phyloP scores from a whole-genome alignment of 140 eudicot species.

The Stevia rebaudiana region DNA sequence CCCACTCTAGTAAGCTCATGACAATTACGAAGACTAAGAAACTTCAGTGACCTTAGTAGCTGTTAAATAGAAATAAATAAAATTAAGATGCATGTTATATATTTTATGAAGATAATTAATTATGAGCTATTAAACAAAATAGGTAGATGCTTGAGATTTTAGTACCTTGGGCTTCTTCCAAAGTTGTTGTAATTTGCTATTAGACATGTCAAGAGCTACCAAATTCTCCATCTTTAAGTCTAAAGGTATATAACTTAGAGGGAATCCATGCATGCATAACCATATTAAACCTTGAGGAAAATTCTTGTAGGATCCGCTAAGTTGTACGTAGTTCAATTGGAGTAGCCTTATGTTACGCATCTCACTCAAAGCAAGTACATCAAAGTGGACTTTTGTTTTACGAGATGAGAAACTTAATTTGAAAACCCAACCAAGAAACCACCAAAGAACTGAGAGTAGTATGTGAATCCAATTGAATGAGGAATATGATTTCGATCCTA shows the following conservation, averaged over 20 bases:
- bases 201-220: conserved; percentile 21
- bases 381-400: background rate
- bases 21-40: conserved; percentile 33
- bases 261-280: conserved; percentile 32
- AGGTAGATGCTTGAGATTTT: background rate
- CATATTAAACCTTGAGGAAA: conserved; percentile 30
- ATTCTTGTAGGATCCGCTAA: conserved; percentile 19
- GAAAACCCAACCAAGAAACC: background rate
- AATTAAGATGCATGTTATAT: background rate
- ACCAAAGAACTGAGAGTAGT: background rate
- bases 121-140: background rate
- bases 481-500: background rate
- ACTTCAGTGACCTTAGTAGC: conserved; percentile 25
- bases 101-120: background rate
- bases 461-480: background rate
- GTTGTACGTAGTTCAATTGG: conserved; percentile 24
- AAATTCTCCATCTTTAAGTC: conserved; percentile 14
- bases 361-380: conserved; percentile 5
- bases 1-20: conserved; percentile 15
- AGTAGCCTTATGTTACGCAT: conserved; percentile 29
- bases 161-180: conserved; percentile 20
- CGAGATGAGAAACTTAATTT: background rate
- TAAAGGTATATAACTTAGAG: conserved; percentile 20
- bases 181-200: background rate
- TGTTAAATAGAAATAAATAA: conserved; percentile 7